A percentile compares a stretch with the other conserved stretches of the same genome.
These are phyloP conservation scores for Symbiotaphrina buchneri DNA, from an alignment of 495 filamentous ascomycete genomes.

Conservation along the genomic window DNA sequence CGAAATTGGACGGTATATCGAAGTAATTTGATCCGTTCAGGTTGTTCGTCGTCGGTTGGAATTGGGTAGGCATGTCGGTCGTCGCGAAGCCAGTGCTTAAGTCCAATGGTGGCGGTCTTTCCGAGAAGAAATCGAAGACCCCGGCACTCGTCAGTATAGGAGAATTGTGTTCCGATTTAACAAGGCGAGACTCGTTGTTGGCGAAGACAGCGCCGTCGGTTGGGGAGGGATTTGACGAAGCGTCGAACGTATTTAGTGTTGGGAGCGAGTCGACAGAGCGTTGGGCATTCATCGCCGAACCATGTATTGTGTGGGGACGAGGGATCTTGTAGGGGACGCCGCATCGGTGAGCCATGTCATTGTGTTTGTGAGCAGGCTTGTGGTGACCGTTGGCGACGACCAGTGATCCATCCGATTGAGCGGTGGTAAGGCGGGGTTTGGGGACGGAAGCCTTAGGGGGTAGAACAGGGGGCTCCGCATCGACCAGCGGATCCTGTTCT, in stretches of 20 bases:
- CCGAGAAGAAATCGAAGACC: constrained; percentile 28
- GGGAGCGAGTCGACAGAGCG: constrained; percentile 50
- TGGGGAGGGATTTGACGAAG: constrained; percentile 16
- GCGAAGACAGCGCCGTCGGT: constrained; percentile 16
- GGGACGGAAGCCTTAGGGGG: too few species aligned
- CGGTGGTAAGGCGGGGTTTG: constrained; percentile 55
- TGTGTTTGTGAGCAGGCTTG: constrained; percentile 76
- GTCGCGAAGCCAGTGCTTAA: constrained; percentile 20
- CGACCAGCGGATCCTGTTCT: constrained; percentile 60
- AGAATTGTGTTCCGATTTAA: constrained; percentile 51
- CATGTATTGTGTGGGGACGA: constrained; percentile 48
- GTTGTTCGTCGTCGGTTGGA: constrained; percentile 16
- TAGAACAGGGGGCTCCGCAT: too few species aligned
- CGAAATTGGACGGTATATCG: constrained; percentile 28
- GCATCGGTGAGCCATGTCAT: constrained; percentile 64
- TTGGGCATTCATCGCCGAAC: constrained; percentile 29
- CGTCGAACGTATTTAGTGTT: constrained; percentile 17
- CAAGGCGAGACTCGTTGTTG: constrained; percentile 19
- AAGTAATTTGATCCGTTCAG: constrained; percentile 16
- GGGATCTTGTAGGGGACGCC: constrained; percentile 64
- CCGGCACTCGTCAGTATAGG: constrained; percentile 32
- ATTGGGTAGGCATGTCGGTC: constrained; percentile 7
- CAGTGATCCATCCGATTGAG: constrained; percentile 63
- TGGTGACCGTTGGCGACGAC: constrained; percentile 82
- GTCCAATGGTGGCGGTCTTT: constrained; percentile 21